Conservation (phyloP, 2,329 filamentous ascomycete species). For the Ustulina deusta region DNA sequence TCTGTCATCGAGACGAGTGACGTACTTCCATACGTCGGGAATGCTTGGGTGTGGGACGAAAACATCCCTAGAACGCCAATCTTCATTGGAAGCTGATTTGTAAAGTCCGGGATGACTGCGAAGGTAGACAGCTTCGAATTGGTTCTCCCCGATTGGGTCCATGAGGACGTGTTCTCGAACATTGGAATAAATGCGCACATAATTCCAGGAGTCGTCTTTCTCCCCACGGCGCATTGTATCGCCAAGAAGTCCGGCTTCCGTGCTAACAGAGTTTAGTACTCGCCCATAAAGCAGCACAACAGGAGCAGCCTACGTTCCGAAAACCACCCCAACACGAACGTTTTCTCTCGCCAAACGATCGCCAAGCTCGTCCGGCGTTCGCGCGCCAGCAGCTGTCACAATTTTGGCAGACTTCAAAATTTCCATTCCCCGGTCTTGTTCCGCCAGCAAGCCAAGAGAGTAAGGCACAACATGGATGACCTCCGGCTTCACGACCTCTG, state of each 20-base stretch:
- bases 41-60: neutral
- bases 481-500: neutral
- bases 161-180: neutral
- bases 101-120: neutral
- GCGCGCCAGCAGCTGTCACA: neutral
- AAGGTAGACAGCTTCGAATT: neutral
- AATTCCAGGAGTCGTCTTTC: neutral
- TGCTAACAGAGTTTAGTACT: neutral
- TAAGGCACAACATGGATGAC: slow-evolving; percentile 1
- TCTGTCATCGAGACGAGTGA: neutral
- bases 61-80: slow-evolving; percentile 1
- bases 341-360: neutral
- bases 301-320: neutral
- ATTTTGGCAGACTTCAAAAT: neutral
- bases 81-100: neutral
- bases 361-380: neutral
- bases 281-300: neutral
- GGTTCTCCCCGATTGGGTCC: neutral
- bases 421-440: neutral
- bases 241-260: neutral
- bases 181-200: slow-evolving; percentile 1
- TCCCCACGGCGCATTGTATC: slow-evolving; percentile 1
- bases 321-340: neutral
- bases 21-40: slow-evolving; percentile 6
- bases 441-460: neutral